Evolutionary conservation across 495 filamentous ascomycete species (phyloP), one percentile per base, ranked within the genome.

Genomic region (Annulohypoxylon moriforme): DNA sequence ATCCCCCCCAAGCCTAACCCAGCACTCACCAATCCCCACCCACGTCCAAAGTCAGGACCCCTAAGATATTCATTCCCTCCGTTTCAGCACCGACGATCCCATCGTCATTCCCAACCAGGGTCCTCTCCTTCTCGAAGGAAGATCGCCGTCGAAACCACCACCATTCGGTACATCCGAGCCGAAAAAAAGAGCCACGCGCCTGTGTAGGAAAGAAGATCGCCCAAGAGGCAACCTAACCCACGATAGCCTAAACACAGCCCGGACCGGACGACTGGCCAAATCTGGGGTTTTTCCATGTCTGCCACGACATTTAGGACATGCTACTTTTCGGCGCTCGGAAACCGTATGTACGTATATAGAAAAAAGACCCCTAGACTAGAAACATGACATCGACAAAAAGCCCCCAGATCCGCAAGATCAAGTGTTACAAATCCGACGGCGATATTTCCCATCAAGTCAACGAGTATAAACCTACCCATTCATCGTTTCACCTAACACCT

Each of bases 61-160:
- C 22, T 58, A 58, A 36, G 27, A 50, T 69, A 60, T 60, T 58
- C 61, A 60, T 67, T 52, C 60, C 10, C 40, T 6, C 36, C 20
- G 71, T 74, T 74, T 76, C 74, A 76, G 46, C 60, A n/a, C 38
- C 61, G 74, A 68, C 71, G 68, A 76, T 74, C 74, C 0, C 59
- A 9, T 44, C 71, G 67, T 74, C 64, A 68, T 62, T 40, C 47
- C n/a, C 6, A 29, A 9, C 56, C 56, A 46, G 50, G 61, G 69
- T 61, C 50, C 1, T 40, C 34, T 1, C 34, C n/a, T n/a, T n/a
- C n/a, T n/a, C n/a, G n/a, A n/a, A n/a, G 7, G 13, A 38, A 38
- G 34, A 38, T 38, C 34, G 9, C 9, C 34, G 8, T 11, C 34
- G 10, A 38, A 66, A 70, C 66, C 67, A 18, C 4, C 22, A 22